Evolutionary conservation across 768 basidiomycete genomes (phyloP).

Genomic region (Psilocybe cyanescens): DNA sequence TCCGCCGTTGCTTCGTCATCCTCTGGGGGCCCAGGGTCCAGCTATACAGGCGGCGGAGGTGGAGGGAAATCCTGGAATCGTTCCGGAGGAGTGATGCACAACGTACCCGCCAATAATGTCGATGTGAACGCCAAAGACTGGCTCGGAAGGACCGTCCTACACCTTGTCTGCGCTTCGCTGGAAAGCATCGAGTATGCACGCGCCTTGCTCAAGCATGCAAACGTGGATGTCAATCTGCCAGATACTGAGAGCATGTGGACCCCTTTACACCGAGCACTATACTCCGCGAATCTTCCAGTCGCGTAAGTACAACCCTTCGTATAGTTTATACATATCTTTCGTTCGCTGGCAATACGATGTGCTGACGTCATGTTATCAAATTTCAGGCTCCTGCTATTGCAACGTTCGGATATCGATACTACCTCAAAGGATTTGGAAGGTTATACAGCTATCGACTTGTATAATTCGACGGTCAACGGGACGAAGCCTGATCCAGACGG

Average conservation of each 20-base stretch:
- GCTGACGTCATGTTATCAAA: conserved; percentile 24
- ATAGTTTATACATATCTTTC: background rate
- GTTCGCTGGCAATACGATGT: background rate
- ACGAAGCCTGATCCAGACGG: conserved; percentile 56
- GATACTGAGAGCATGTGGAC: conserved; percentile 93
- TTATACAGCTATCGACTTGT: conserved; percentile 90
- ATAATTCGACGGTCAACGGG: conserved; percentile 84
- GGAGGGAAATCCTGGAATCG: conserved; percentile 63
- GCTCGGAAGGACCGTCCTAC: conserved; percentile 79
- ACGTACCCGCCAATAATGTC: conserved; percentile 26
- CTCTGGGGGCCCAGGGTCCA: conserved; percentile 36
- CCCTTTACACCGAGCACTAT: conserved; percentile 85
- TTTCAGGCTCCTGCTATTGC: conserved; percentile 71
- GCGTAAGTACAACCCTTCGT: conserved; percentile 49
- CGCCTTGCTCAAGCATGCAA: conserved; percentile 74
- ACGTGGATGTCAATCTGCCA: conserved; percentile 75
- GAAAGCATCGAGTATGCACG: conserved; percentile 80
- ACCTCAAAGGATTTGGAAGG: conserved; percentile 84
- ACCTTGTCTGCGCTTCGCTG: conserved; percentile 72
- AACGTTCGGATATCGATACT: conserved; percentile 72
- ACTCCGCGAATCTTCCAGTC: conserved; percentile 73
- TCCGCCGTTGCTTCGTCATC: conserved; percentile 20
- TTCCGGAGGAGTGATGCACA: conserved; percentile 40
- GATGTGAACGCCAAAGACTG: conserved; percentile 78
- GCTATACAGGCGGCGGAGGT: conserved; percentile 37